These are phyloP conservation scores for Diaporthe vaccinii DNA, from an alignment of 2,329 filamentous ascomycete species.

Conservation along the genomic window DNA sequence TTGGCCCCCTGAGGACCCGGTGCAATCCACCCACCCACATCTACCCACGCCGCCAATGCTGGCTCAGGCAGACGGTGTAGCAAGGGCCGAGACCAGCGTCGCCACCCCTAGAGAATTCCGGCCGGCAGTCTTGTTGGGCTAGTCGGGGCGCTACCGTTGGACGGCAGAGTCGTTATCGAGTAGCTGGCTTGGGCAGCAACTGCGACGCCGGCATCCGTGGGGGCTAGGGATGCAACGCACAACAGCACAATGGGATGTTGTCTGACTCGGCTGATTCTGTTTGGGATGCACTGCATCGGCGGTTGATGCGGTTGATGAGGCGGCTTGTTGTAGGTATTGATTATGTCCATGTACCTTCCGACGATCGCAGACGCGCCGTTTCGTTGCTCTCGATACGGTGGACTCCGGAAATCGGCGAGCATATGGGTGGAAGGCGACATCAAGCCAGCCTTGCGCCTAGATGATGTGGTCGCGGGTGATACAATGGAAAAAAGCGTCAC, in stretches of 20 bases:
- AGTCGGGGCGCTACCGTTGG: neutral
- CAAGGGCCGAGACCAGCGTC: neutral
- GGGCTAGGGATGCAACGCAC: neutral
- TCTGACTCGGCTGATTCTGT: constrained; percentile 14
- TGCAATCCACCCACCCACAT: constrained; percentile 5
- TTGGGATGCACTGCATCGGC: neutral
- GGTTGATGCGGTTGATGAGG: neutral
- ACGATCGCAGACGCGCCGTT: neutral
- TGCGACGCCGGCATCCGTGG: constrained; percentile 3
- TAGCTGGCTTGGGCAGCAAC: constrained; percentile 19
- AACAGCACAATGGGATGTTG: neutral
- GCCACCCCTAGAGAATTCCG: neutral
- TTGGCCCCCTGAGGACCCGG: neutral
- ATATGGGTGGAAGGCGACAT: neutral
- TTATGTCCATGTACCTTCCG: neutral
- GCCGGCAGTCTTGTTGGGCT: constrained; percentile 6
- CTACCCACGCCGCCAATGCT: constrained; percentile 10
- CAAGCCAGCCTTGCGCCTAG: neutral
- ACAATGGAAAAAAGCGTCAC: neutral
- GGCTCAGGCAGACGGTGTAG: constrained; percentile 5
- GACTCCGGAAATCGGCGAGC: no score
- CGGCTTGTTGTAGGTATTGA: neutral
- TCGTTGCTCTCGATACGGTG: constrained; percentile 10
- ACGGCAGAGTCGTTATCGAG: neutral
- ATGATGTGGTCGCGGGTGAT: neutral